These are phyloP conservation scores for Pseudozyma pruni DNA, from an alignment of 1,284 basidiomycete genomes.

Conservation along the genomic window DNA sequence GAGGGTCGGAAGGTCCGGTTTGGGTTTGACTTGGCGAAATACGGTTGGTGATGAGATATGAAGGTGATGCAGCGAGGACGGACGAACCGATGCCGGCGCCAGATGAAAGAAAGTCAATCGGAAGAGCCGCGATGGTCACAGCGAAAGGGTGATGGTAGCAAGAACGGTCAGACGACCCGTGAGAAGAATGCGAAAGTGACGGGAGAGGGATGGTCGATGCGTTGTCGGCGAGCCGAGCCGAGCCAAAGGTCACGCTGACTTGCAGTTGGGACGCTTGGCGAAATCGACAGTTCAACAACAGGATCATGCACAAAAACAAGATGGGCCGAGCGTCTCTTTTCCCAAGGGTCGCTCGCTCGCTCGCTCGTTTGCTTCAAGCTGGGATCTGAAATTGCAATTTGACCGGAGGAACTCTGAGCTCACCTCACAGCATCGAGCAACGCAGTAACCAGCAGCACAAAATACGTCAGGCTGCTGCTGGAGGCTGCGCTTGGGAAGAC, in stretches of 20 bases:
- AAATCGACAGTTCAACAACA: constrained; percentile 1
- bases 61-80: no score
- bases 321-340: constrained; percentile 9
- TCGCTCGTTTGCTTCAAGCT: background rate
- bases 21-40: background rate
- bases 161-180: no score
- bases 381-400: background rate
- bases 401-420: background rate
- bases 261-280: background rate
- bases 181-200: no score
- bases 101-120: no score
- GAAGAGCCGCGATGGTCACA: no score
- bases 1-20: background rate
- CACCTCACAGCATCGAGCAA: constrained; percentile 2
- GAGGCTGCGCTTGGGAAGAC: no score
- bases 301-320: background rate
- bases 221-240: no score
- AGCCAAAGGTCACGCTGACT: no score
- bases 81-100: no score
- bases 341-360: background rate
- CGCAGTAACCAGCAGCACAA: constrained; percentile 6
- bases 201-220: no score
- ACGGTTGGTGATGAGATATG: no score
- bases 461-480: constrained; percentile 17
- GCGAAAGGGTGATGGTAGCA: no score